These are phyloP conservation scores for Simmondsia chinensis DNA, from an alignment of 148 eudicot species.

Conservation along the genomic window DNA sequence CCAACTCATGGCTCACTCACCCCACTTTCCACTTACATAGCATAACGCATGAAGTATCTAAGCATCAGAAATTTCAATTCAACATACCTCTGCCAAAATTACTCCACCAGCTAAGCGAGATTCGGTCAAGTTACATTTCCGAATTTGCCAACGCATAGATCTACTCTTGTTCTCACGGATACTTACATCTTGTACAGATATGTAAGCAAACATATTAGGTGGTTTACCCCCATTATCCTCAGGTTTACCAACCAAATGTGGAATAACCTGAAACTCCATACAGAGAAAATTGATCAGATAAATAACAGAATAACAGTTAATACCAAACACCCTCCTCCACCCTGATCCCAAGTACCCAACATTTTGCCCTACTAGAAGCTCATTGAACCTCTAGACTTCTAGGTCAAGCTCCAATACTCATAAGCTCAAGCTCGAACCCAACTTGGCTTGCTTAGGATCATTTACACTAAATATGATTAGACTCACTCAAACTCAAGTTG, in stretches of 20 bases:
- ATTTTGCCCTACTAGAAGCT: too few relatives aligned
- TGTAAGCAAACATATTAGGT: conserved; percentile 54
- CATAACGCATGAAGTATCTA: neutral
- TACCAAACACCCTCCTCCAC: too few relatives aligned
- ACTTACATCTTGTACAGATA: conserved; percentile 34
- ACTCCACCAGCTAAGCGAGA: conserved; percentile 37
- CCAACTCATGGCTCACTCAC: too few relatives aligned
- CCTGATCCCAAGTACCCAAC: too few relatives aligned
- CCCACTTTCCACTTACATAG: neutral
- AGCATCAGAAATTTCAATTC: neutral
- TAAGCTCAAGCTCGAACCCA: too few relatives aligned
- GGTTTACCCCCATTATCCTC: conserved; percentile 23
- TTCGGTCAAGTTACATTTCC: conserved; percentile 61
- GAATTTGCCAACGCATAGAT: conserved; percentile 27
- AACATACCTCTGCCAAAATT: conserved; percentile 59
- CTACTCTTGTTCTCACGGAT: conserved; percentile 17
- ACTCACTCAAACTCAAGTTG: too few relatives aligned
- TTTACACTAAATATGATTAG: too few relatives aligned
- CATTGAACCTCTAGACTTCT: too few relatives aligned
- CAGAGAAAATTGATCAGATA: neutral
- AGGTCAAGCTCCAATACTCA: too few relatives aligned
- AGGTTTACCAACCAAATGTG: conserved; percentile 28
- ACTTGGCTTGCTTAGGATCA: too few relatives aligned
- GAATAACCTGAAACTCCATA: conserved; percentile 52
- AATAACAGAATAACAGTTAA: neutral